A percentile compares a stretch with the other conserved stretches of the same genome.
Evolutionary conservation across 768 basidiomycete species (phyloP).

Genomic region (Trametes coccinea): DNA sequence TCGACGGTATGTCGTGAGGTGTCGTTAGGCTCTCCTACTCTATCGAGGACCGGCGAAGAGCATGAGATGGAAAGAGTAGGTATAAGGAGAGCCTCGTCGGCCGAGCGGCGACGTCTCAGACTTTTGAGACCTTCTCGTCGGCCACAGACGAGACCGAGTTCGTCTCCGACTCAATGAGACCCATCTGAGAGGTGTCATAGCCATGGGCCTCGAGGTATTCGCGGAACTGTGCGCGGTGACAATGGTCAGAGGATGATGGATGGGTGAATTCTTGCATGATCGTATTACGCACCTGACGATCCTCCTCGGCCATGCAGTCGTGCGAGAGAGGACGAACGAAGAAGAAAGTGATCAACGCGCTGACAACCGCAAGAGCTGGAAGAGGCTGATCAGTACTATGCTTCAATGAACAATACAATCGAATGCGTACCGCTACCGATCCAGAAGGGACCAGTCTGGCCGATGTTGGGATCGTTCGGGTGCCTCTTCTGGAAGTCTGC

Average conservation of each 20-base stretch:
- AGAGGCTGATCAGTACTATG: background rate
- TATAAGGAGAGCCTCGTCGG: background rate
- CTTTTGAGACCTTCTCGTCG: slow-evolving; percentile 24
- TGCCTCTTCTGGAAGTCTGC: slow-evolving; percentile 7
- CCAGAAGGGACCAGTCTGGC: slow-evolving; percentile 88
- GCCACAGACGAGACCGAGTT: slow-evolving; percentile 21
- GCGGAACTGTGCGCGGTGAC: slow-evolving; percentile 59
- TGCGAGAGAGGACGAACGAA: slow-evolving; percentile 72
- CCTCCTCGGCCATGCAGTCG: slow-evolving; percentile 81
- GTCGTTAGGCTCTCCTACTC: background rate
- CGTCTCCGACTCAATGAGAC: slow-evolving; percentile 38
- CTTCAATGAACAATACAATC: background rate
- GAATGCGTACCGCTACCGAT: slow-evolving; percentile 62
- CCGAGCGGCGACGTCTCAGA: background rate
- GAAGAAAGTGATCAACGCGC: slow-evolving; percentile 70
- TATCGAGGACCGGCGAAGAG: background rate
- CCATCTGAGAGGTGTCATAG: slow-evolving; percentile 78
- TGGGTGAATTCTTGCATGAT: background rate
- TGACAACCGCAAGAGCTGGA: slow-evolving; percentile 69
- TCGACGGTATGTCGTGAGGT: background rate
- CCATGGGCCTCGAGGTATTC: slow-evolving; percentile 77
- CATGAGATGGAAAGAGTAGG: background rate
- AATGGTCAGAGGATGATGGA: background rate
- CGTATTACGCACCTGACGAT: slow-evolving; percentile 49
- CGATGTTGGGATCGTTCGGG: slow-evolving; percentile 41